Base-by-base conservation (phyloP, 1,284 basidiomycete species). In the Naganishia liquefaciens region DNA sequence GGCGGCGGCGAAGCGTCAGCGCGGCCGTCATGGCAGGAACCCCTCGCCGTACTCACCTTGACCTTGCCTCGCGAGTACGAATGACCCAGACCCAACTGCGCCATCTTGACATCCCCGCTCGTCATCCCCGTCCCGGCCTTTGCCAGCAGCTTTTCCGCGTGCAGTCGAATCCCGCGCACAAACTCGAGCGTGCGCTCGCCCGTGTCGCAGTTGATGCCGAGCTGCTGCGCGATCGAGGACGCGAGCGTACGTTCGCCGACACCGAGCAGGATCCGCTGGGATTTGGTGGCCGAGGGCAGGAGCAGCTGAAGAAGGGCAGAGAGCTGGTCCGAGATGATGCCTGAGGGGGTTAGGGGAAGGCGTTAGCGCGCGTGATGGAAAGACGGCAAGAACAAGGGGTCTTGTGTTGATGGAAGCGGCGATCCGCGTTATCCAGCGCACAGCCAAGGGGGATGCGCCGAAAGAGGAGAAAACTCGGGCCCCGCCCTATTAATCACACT, bases 31-130 rank as follows among this genome's bases (percentile, higher is more conserved):
- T 5, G 21, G 13, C 33, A 5, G 15, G 33, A 2, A 7, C 46
- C 19, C 40, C 23, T 19, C 11, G 37, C n/a, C 25, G 25, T n/a
- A 47, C 79, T 68, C 63, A 80, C 79, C 80, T 97, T 97, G 73
- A 99, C 90, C 80, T 99, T 99, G 66, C 94, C 90, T 71, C 95
- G 89, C 37, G 93, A 98, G 84, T 96, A 98, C 23, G 91, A 92
- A 84, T 99, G 95, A 55, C 95, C 95, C 54, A 99, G 85, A 79
- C 95, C 95, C 71, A 99, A 89, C 77, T 96, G 93, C 17, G 96
- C 93, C 75, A 94, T 91, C 66, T 83, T 86, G 68, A 98, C 84
- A 83, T 99, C 96, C 70, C 89, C 90, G 63, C 86, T 84, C 74
- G 94, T 87, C 74, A 98, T 87, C 37, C 91, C 92, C 70, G 86